These are phyloP conservation scores for Scorias spongiosa DNA, from an alignment of 2,329 filamentous ascomycete species.

Conservation along the genomic window DNA sequence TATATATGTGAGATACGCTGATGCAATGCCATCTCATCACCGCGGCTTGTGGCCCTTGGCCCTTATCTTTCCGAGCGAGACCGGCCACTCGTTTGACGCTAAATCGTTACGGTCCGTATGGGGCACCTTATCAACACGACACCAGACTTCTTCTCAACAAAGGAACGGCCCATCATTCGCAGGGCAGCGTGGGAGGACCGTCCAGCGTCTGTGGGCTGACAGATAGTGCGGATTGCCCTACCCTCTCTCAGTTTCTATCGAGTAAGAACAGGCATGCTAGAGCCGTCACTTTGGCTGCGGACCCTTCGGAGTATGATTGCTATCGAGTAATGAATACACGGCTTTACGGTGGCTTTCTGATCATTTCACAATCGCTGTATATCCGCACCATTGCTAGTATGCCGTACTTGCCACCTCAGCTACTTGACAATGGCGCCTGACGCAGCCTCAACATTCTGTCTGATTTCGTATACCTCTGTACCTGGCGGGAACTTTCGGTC, in stretches of 20 bases:
- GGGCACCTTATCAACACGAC: background rate
- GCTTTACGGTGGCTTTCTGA: background rate
- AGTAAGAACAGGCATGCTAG: background rate
- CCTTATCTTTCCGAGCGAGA: background rate
- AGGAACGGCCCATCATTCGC: background rate
- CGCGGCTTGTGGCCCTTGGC: too few relatives aligned
- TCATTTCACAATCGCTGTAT: too few relatives aligned
- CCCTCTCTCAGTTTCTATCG: background rate
- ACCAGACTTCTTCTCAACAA: background rate
- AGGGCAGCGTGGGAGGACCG: too few relatives aligned
- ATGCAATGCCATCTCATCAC: too few relatives aligned
- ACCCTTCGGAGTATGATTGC: background rate
- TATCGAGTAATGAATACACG: background rate
- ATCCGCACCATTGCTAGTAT: too few relatives aligned
- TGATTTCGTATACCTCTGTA: too few relatives aligned
- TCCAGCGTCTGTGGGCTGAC: background rate
- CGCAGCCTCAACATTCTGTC: too few relatives aligned
- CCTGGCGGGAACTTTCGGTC: background rate
- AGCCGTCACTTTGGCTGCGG: background rate
- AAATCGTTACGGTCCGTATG: background rate
- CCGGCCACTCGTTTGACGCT: background rate
- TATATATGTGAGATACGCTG: too few relatives aligned
- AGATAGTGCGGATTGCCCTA: background rate
- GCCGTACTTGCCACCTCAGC: too few relatives aligned
- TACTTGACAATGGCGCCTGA: too few relatives aligned